Conservation (phyloP, 768 basidiomycete species). For the Boletus sp. region DNA sequence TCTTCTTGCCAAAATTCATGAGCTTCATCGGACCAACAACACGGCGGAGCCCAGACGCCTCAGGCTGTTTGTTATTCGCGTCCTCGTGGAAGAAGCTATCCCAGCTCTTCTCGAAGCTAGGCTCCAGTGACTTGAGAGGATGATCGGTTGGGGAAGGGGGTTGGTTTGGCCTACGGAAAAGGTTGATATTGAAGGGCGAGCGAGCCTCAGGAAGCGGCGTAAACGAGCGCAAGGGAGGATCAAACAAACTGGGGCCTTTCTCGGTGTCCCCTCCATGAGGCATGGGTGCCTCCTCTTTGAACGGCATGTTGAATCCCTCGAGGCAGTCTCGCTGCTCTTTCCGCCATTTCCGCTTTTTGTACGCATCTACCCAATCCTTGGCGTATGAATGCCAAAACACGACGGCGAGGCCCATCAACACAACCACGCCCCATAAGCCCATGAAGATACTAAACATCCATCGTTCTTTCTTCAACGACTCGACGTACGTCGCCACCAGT, state of each 20-base stretch:
- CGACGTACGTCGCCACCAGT: conserved; percentile 71
- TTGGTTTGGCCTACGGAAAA: conserved; percentile 39
- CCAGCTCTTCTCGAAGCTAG: conserved; percentile 41
- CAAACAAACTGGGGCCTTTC: conserved; percentile 19
- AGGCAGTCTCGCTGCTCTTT: conserved; percentile 50
- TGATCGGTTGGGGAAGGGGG: conserved; percentile 27
- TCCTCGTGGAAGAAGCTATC: conserved; percentile 43
- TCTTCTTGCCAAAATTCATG: conserved; percentile 45
- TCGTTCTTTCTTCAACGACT: conserved; percentile 74
- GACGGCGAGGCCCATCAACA: conserved; percentile 71
- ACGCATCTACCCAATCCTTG: conserved; percentile 43
- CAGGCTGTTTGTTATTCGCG: conserved; percentile 17
- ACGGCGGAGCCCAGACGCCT: conserved; percentile 25
- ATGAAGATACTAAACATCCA: conserved; percentile 84
- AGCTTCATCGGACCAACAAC: conserved; percentile 39
- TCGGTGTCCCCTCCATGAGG: conserved; percentile 23
- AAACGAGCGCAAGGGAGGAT: conserved; percentile 43
- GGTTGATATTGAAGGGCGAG: conserved; percentile 31
- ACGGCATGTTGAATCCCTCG: conserved; percentile 39
- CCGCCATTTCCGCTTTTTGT: conserved; percentile 49
- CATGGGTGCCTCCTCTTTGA: conserved; percentile 14
- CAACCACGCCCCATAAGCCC: conserved; percentile 78
- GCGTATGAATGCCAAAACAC: conserved; percentile 74
- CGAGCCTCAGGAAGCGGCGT: conserved; percentile 47
- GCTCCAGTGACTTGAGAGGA: conserved; percentile 27